phyloP scores from a whole-genome alignment of 306 rosid genomes.

The Astragalus glycyphyllos region DNA sequence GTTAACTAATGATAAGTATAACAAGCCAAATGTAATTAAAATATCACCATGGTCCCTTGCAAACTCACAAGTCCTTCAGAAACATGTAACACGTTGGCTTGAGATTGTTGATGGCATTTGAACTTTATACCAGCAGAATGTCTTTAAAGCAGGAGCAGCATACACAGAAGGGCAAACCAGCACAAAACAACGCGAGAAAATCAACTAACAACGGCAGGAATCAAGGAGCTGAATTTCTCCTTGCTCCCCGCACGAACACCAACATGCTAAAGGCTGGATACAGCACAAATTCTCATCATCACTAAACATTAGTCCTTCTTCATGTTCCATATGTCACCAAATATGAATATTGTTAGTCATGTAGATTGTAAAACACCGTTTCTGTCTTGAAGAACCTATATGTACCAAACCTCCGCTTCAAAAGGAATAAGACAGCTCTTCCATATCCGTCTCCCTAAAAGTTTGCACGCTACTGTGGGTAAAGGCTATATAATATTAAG shows the following conservation, averaged over 20 bases:
- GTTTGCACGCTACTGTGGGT: constrained; percentile 24
- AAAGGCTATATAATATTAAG: constrained; percentile 21
- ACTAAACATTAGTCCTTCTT: constrained; percentile 10
- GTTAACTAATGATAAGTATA: constrained; percentile 26
- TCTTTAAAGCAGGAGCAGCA: constrained; percentile 25
- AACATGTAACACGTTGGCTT: constrained; percentile 26
- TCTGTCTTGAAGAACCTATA: constrained; percentile 29
- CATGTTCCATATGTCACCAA: constrained; percentile 16
- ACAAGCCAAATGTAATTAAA: constrained; percentile 21
- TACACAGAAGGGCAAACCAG: constrained; percentile 24
- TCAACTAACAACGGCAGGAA: not conserved
- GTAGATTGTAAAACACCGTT: constrained; percentile 16
- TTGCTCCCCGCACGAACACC: constrained; percentile 17
- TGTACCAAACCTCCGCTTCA: constrained; percentile 10
- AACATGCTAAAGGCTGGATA: constrained; percentile 27
- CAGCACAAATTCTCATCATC: constrained; percentile 23
- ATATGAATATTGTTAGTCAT: constrained; percentile 23
- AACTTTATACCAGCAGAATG: constrained; percentile 20
- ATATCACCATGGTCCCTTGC: constrained; percentile 1
- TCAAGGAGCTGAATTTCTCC: constrained; percentile 24
- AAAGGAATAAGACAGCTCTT: constrained; percentile 17
- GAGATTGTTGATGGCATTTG: constrained; percentile 9
- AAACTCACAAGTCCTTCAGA: constrained; percentile 26
- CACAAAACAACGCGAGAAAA: constrained; percentile 21
- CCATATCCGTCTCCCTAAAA: constrained; percentile 6